Conservation (phyloP, 2,329 filamentous ascomycete species). For the Epichloe bromicola region DNA sequence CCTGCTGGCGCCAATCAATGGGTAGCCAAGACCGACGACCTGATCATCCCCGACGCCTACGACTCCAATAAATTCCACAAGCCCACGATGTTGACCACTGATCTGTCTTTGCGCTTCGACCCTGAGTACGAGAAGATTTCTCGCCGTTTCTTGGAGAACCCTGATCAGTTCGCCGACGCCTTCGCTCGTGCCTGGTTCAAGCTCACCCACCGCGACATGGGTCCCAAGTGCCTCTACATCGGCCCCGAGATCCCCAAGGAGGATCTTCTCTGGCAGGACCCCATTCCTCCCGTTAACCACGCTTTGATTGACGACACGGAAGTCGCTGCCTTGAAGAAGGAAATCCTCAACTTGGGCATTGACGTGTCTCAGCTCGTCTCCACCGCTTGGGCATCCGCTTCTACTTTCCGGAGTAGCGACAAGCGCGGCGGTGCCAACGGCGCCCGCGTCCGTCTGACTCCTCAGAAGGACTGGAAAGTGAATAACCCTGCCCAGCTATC, state of each 20-base stretch:
- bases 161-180: slow-evolving; percentile 53
- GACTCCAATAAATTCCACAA: slow-evolving; percentile 58
- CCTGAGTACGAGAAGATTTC: slow-evolving; percentile 65
- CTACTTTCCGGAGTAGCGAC: slow-evolving; percentile 61
- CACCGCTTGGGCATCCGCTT: slow-evolving; percentile 56
- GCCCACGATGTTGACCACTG: slow-evolving; percentile 66
- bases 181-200: slow-evolving; percentile 74
- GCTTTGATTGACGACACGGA: slow-evolving; percentile 49
- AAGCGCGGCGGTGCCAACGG: slow-evolving; percentile 77
- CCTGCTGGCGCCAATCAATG: slow-evolving; percentile 68
- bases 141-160: slow-evolving; percentile 54
- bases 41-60: slow-evolving; percentile 58
- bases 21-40: slow-evolving; percentile 55
- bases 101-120: slow-evolving; percentile 60
- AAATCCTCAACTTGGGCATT: slow-evolving; percentile 51
- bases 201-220: slow-evolving; percentile 69
- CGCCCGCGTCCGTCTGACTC: slow-evolving; percentile 60
- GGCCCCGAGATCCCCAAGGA: slow-evolving; percentile 63
- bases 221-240: slow-evolving; percentile 55
- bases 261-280: slow-evolving; percentile 63
- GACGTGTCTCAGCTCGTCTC: slow-evolving; percentile 48
- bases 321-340: slow-evolving; percentile 51
- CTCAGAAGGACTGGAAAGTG: slow-evolving; percentile 58
- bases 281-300: slow-evolving; percentile 47
- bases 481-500: slow-evolving; percentile 59